Base-by-base conservation (phyloP, 176 grass and related monocot genomes). In the Calamus simplicifolius region DNA sequence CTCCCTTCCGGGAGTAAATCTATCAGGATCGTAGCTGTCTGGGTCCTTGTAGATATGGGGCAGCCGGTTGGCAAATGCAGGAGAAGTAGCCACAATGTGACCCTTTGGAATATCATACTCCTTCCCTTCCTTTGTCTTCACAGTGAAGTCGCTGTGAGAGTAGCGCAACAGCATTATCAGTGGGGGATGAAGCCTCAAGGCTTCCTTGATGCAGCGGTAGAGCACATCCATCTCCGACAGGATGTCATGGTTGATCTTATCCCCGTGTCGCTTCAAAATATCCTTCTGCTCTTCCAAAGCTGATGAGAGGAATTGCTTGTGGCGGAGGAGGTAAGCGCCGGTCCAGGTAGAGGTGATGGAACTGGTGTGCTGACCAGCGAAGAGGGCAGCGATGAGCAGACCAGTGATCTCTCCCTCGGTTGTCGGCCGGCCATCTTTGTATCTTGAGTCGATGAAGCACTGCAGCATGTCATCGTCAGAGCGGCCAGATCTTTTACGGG, bases 261-360 rank as follows among this genome's bases (percentile, higher is more conserved):
- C 69, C 0, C 93, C 93, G 0, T 97, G 93, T 2, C 54, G 63
- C 70, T 71, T 85, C 83, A 97, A 75, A 19, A 97, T 83, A 51
- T 75, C 73, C 73, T 97, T 97, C 79, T 97, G 93, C 66, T 97
- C 93, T 62, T 97, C 87, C 19, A 85, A 66, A 5, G 93, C 93
- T 21, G 50, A 57, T 8, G 51, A 49, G 8, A 92, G 75, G 73
- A 72, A 97, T 63, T 97, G 67, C 69, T 91, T 79, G 81, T 80
- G 79, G 28, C 64, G 76, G 13, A 85, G 69, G 48, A 97, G 58
- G 73, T 97, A 97, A 19, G 93, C 93, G 19, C 93, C 93, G 4
- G 93, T 97, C 93, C 93, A 97, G 61, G 87, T 92, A 13, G 93
- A 97, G 58, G 93, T 97, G 71, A 97, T 97, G 0, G 93, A 97